phyloP scores from a whole-genome alignment of 352 stramenopile species.

The Globisporangium apiculatum region DNA sequence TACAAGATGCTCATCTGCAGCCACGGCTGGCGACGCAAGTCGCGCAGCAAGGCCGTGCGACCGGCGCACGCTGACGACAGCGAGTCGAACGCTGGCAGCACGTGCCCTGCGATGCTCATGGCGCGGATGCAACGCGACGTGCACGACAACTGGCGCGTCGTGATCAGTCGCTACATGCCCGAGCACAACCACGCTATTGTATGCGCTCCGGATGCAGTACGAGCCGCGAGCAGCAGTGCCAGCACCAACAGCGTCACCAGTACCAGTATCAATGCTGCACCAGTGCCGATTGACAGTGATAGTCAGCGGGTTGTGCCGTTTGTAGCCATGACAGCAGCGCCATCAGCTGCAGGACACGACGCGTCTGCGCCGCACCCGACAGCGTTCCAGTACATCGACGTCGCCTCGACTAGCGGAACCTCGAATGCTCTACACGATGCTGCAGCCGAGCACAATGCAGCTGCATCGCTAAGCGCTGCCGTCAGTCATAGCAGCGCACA shows the following conservation, averaged over 20 bases:
- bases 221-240: background rate
- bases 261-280: too few species aligned
- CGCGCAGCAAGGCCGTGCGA: conserved; percentile 25
- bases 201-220: background rate
- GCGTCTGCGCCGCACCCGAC: background rate
- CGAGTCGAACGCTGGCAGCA: conserved; percentile 4
- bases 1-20: conserved; percentile 76
- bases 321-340: too few species aligned
- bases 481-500: background rate
- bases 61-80: conserved; percentile 2
- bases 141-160: conserved; percentile 50
- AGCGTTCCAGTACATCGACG: conserved; percentile 1
- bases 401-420: background rate
- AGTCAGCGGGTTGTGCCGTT: too few species aligned
- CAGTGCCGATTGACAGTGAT: background rate
- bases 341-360: background rate
- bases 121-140: conserved; percentile 59
- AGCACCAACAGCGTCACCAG: background rate
- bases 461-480: background rate
- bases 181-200: conserved; percentile 51
- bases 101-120: conserved; percentile 65
- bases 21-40: conserved; percentile 67
- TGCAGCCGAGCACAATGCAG: background rate
- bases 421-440: background rate
- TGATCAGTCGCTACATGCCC: conserved; percentile 60